phyloP scores from a whole-genome alignment of 2,329 filamentous ascomycete species.

The Fusarium acutatum region DNA sequence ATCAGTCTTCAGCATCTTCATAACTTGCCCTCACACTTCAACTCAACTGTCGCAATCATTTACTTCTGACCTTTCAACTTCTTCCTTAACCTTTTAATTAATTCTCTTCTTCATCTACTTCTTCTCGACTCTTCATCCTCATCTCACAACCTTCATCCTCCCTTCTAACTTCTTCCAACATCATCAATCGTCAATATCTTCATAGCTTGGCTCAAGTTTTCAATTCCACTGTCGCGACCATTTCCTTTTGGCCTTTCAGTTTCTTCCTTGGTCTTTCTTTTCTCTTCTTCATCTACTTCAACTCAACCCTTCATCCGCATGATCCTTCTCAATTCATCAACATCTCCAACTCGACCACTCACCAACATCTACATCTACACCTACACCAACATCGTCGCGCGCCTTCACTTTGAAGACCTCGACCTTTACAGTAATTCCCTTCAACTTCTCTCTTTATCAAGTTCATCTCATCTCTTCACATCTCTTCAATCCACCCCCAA shows the following conservation, averaged over 20 bases:
- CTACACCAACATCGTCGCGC: not conserved
- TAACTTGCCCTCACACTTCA: not conserved
- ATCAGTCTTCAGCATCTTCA: not conserved
- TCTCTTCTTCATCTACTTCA: not conserved
- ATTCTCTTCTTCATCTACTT: not conserved
- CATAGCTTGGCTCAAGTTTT: not conserved
- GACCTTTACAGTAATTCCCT: not conserved
- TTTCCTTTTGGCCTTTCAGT: accelerated
- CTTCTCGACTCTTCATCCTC: accelerated
- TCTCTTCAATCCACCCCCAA: not conserved
- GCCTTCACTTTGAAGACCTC: accelerated
- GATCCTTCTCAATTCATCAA: not conserved
- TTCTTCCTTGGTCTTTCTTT: accelerated
- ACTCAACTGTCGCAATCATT: not conserved
- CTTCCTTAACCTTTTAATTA: not conserved
- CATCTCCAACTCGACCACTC: not conserved
- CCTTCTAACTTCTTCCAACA: not conserved
- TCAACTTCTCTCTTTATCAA: not conserved
- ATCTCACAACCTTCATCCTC: not conserved
- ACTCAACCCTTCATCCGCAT: too few relatives aligned
- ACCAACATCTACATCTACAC: not conserved
- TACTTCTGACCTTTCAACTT: not conserved
- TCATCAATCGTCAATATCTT: not conserved
- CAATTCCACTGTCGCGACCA: too few relatives aligned
- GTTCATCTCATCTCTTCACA: not conserved